phyloP scores from a whole-genome alignment of 2,329 filamentous ascomycete species.

The Chaetomium sp. region DNA sequence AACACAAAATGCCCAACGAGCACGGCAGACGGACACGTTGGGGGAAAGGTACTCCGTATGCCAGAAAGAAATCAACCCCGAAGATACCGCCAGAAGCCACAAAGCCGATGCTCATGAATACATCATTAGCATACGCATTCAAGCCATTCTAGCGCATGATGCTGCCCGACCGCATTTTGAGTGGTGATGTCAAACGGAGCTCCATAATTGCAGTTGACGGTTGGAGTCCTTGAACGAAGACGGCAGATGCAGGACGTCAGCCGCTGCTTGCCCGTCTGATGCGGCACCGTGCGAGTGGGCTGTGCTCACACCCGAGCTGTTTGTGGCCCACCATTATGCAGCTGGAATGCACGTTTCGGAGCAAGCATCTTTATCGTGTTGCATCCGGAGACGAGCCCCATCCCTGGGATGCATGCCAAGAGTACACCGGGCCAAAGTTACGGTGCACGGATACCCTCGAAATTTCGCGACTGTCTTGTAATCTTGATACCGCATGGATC shows the following conservation, averaged over 20 bases:
- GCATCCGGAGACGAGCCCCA: background rate
- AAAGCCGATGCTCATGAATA: too few species aligned
- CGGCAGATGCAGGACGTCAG: background rate
- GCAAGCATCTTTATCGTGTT: background rate
- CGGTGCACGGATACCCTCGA: background rate
- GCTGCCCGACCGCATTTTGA: too few species aligned
- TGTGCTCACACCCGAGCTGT: background rate
- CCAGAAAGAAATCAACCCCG: background rate
- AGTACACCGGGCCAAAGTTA: background rate
- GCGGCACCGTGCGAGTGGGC: constrained; percentile 9
- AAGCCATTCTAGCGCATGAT: too few species aligned
- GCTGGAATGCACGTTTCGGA: constrained; percentile 2
- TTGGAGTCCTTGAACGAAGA: background rate
- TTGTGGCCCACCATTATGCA: constrained; percentile 2
- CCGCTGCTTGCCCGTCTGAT: background rate
- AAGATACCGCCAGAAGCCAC: background rate
- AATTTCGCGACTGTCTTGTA: background rate
- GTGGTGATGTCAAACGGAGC: background rate
- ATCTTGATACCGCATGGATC: background rate
- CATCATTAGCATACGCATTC: too few species aligned
- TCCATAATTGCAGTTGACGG: background rate
- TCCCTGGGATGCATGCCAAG: background rate
- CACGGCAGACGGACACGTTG: too few species aligned
- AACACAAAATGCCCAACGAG: too few species aligned
- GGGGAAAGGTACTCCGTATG: too few species aligned